These are phyloP conservation scores for Athelia psychrophila DNA, from an alignment of 1,284 basidiomycete species.

Conservation along the genomic window DNA sequence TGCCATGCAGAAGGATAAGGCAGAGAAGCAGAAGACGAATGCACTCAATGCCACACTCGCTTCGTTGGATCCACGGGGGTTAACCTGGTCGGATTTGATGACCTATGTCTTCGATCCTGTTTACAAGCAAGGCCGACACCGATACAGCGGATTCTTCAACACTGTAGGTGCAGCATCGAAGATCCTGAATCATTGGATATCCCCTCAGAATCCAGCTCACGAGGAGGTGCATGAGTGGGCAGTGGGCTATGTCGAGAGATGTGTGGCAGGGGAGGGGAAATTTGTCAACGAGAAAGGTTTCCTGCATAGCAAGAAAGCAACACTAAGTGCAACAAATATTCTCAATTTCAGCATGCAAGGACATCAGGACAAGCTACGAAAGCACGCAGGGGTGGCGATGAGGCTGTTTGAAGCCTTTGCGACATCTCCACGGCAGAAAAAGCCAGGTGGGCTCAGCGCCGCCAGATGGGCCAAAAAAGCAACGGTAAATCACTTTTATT, in stretches of 20 bases:
- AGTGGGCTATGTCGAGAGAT: conserved; percentile 3
- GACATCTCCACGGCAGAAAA: neutral
- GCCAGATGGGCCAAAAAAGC: neutral
- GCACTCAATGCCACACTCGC: neutral
- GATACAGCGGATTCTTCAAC: conserved; percentile 15
- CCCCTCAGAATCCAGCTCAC: conserved; percentile 2
- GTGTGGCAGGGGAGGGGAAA: conserved; percentile 4
- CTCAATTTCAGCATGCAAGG: neutral
- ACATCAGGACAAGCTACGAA: neutral
- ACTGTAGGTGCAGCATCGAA: too few species aligned
- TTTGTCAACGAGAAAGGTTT: neutral
- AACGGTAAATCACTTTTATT: neutral
- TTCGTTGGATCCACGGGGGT: neutral
- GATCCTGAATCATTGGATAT: too few species aligned
- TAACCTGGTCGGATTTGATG: conserved; percentile 13
- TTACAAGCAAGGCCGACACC: conserved; percentile 7
- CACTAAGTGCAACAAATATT: neutral
- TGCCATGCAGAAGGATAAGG: neutral
- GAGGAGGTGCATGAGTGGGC: conserved; percentile 11
- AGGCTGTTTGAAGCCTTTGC: conserved; percentile 3
- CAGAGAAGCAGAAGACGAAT: neutral
- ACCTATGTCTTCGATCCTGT: conserved; percentile 20
- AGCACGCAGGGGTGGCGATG: neutral
- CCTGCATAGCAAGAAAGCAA: neutral
- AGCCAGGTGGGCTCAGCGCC: neutral